Percentiles rank a stretch among this genome's conserved stretches.
Conservation (phyloP, 768 basidiomycete species). For the Rossbeevera mucosa region DNA sequence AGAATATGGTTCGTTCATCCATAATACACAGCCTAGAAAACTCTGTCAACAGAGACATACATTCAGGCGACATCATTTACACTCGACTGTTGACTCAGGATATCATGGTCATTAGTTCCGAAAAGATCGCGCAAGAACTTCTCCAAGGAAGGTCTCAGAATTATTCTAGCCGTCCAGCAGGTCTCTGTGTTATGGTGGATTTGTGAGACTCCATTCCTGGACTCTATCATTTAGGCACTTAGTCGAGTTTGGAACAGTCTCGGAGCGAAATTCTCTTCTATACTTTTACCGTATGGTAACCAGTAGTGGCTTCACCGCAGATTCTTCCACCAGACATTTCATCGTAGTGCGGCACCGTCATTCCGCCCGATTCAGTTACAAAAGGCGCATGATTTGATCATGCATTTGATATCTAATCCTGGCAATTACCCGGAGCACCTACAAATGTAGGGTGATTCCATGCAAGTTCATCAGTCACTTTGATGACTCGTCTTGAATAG, state of each 20-base stretch:
- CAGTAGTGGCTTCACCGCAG: neutral
- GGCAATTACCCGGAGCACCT: conserved; percentile 19
- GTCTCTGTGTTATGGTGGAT: conserved; percentile 12
- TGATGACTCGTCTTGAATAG: conserved; percentile 7
- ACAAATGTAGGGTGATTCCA: conserved; percentile 8
- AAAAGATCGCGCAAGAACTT: conserved; percentile 22
- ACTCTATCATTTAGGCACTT: neutral
- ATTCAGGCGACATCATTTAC: conserved; percentile 19
- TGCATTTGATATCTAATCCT: conserved; percentile 21
- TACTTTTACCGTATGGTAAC: neutral
- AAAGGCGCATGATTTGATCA: conserved; percentile 31
- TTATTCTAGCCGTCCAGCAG: conserved; percentile 22
- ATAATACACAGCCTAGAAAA: neutral
- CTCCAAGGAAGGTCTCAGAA: conserved; percentile 16
- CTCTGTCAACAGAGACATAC: neutral
- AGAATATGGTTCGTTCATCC: conserved; percentile 15
- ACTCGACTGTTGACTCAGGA: conserved; percentile 2
- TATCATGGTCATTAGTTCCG: conserved; percentile 24
- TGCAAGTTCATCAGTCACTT: neutral
- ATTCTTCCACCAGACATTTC: neutral
- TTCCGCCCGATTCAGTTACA: conserved; percentile 33
- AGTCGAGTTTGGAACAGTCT: conserved; percentile 9
- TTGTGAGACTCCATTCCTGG: conserved; percentile 10
- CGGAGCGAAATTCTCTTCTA: conserved; percentile 13
- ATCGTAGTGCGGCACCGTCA: conserved; percentile 9